phyloP scores from a whole-genome alignment of 441 rosid genomes.

The Mallotus repandus region DNA sequence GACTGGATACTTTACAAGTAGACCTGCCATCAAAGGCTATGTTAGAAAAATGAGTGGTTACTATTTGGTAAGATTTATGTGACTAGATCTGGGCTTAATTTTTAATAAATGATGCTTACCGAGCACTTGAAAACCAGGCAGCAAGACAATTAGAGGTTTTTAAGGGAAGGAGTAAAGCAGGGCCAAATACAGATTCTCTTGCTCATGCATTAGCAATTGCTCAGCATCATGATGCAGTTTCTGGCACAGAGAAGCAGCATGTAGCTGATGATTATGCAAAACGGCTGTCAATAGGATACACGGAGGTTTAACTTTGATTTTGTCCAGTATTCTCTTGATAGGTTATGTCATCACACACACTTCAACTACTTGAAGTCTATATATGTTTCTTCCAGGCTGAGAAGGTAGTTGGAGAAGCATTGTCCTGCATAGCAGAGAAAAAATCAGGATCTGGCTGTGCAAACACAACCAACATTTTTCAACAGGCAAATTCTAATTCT shows the following conservation, averaged over 20 bases:
- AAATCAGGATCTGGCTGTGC: conserved; percentile 34
- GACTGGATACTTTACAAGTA: conserved; percentile 96
- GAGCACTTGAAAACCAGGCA: conserved; percentile 47
- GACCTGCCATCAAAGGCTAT: conserved; percentile 84
- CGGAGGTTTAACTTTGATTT: conserved; percentile 49
- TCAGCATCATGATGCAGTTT: conserved; percentile 97
- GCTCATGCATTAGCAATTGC: conserved; percentile 90
- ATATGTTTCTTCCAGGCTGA: conserved; percentile 63
- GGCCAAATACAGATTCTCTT: conserved; percentile 74
- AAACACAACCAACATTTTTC: conserved; percentile 57
- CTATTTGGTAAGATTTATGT: conserved; percentile 60
- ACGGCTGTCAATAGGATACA: conserved; percentile 78
- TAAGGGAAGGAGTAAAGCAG: conserved; percentile 60
- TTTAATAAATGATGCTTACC: conserved; percentile 19
- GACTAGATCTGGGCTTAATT: conserved; percentile 6
- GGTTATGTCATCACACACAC: conserved; percentile 7
- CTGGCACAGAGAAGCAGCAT: conserved; percentile 89
- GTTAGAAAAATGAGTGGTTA: conserved; percentile 88
- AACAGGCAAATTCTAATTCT: conserved; percentile 29
- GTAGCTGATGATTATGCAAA: conserved; percentile 94
- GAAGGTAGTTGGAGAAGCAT: conserved; percentile 72
- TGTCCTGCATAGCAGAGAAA: conserved; percentile 61
- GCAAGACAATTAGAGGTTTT: conserved; percentile 94
- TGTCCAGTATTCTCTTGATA: conserved; percentile 3
- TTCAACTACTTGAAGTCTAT: conserved; percentile 5